Percentiles rank a stretch among this genome's conserved stretches.
Evolutionary conservation across 2,329 filamentous ascomycete genomes (phyloP).

Genomic region (Beauveria brongniartii): DNA sequence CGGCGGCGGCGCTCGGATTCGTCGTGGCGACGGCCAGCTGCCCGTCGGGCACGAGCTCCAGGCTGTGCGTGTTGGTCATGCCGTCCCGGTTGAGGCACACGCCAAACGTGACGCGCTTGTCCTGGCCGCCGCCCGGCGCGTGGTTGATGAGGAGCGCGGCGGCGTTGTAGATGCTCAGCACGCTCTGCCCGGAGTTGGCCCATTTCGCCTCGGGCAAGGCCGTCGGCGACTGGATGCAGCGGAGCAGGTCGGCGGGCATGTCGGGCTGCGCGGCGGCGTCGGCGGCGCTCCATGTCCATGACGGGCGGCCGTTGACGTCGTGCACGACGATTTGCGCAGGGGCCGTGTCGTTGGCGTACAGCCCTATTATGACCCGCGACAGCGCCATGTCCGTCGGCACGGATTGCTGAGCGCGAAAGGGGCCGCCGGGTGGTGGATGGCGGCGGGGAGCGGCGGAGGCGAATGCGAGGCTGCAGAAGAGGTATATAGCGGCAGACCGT

Average conservation of each 20-base stretch:
- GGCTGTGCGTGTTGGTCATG: constrained; percentile 8
- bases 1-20: neutral
- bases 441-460: neutral
- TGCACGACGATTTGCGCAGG: constrained; percentile 2
- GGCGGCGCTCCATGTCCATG: constrained; percentile 2
- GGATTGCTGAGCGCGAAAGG: neutral
- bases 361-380: neutral
- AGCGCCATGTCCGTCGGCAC: neutral
- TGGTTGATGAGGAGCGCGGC: constrained; percentile 2
- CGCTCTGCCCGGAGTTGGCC: neutral
- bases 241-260: constrained; percentile 1
- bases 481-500: neutral
- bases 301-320: neutral
- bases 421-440: neutral
- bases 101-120: constrained; percentile 3
- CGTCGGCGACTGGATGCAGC: neutral
- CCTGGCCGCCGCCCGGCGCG: neutral
- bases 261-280: neutral
- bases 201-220: constrained; percentile 6
- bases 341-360: constrained; percentile 1
- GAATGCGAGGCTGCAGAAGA: neutral
- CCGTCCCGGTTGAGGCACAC: neutral
- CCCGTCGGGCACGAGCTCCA: constrained; percentile 5
- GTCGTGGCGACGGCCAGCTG: constrained; percentile 1
- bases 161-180: constrained; percentile 3